Conservation (phyloP, 192 early-diverging fungal species). For the Gryganskiella cystojenkinii region DNA sequence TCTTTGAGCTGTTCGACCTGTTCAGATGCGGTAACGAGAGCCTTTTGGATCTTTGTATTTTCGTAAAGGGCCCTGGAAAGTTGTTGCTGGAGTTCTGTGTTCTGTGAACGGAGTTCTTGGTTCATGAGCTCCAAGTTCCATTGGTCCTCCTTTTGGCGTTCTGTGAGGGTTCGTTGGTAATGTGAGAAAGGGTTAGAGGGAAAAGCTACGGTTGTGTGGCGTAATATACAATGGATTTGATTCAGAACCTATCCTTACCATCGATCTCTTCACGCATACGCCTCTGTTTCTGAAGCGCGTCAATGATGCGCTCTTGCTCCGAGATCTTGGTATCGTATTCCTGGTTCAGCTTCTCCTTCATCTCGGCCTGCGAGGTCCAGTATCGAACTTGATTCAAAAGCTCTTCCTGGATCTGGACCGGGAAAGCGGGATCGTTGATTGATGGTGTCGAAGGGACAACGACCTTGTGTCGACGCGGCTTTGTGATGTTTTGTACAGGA, state of each 20-base stretch:
- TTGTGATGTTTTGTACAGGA: constrained; percentile 34
- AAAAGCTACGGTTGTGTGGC: no score
- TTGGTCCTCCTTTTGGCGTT: constrained; percentile 61
- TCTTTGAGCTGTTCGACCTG: constrained; percentile 68
- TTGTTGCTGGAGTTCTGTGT: constrained; percentile 56
- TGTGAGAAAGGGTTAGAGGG: no score
- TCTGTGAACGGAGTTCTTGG: constrained; percentile 58
- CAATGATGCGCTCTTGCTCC: constrained; percentile 63
- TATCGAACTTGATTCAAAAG: constrained; percentile 48
- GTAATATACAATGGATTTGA: no score
- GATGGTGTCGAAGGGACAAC: constrained; percentile 19
- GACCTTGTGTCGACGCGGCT: constrained; percentile 48
- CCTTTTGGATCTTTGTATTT: constrained; percentile 65
- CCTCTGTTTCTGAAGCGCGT: constrained; percentile 59
- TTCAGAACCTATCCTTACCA: constrained; percentile 51
- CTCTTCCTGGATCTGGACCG: constrained; percentile 49
- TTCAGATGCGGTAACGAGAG: constrained; percentile 61
- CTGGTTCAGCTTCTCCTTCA: constrained; percentile 49
- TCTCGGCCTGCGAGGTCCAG: constrained; percentile 48
- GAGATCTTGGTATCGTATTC: constrained; percentile 62
- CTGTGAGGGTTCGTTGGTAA: constrained; percentile 29
- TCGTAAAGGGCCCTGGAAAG: constrained; percentile 61
- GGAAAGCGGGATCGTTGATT: constrained; percentile 33
- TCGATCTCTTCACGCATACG: constrained; percentile 65
- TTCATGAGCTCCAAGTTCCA: constrained; percentile 65